Base-by-base conservation (phyloP, 768 basidiomycete genomes). In the Mycena rosella region DNA sequence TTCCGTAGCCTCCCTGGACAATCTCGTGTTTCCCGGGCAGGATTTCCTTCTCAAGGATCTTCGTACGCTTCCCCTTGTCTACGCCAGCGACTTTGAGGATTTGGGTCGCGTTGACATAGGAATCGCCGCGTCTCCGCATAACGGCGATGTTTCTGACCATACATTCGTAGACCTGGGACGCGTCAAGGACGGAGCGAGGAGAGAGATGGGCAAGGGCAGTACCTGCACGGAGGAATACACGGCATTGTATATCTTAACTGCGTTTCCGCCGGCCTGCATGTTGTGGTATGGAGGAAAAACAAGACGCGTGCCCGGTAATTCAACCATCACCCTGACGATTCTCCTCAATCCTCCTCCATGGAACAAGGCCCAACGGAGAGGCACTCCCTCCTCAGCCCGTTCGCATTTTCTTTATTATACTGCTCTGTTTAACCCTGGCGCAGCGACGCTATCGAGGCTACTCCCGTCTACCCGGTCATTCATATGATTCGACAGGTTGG, bases 91-190 rank as follows among this genome's bases (percentile, higher is more conserved):
- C 97, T 81, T 99, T 99, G 73, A 99, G 89, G 68, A 99, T 98
- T 79, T 99, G 98, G 3, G 98, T 99, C 73, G 98, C 98, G 84
- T 99, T 99, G 71, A 99, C 94, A 78, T 88, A 99, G 74, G 95
- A 96, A 80, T 99, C 98, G 58, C 89, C 89, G 74, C 96, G 90
- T 76, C 98, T 86, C 58, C 97, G 90, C 98, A 99, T 99, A 73
- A 99, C 97, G 1, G 97, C 97, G 76, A 98, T 98, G 42, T 96
- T 96, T 74, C 97, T 88, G 72, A 98, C 92, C 95, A 98, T 98
- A 76, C 96, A 97, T 81, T 99, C 96, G 79, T 96, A 97, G 26
- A 99, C 96, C 90, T 97, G 78, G 61, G 65, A 72, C 76, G 74
- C 77, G 76, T 75, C 78, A 80, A 74, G 81, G 75, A 63, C 67